A percentile compares a stretch with the other conserved stretches of the same genome.
These are phyloP conservation scores for Penicillium mononematosum DNA, from an alignment of 495 filamentous ascomycete species.

Conservation along the genomic window DNA sequence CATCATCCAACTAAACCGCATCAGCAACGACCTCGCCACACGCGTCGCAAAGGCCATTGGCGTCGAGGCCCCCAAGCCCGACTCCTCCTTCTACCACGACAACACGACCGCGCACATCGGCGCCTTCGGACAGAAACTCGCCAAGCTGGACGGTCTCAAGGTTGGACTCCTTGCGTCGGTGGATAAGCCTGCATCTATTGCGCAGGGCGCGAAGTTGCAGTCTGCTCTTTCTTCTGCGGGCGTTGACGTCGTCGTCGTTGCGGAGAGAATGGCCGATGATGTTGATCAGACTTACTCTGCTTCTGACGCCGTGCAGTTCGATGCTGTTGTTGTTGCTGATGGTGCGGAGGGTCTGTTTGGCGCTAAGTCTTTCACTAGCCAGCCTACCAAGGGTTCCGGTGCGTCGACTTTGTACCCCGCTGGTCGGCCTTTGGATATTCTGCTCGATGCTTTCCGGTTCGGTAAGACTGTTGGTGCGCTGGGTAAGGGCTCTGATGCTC, in stretches of 20 bases:
- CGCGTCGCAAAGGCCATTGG: conserved; percentile 66
- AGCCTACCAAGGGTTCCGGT: conserved; percentile 18
- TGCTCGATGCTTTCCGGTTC: conserved; percentile 64
- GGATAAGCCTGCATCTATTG: conserved; percentile 35
- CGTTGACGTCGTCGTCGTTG: conserved; percentile 61
- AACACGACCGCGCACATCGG: conserved; percentile 65
- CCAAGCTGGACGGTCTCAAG: conserved; percentile 61
- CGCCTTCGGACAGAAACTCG: conserved; percentile 56
- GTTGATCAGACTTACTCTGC: conserved; percentile 70
- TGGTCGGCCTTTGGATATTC: conserved; percentile 61
- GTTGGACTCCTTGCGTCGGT: conserved; percentile 64
- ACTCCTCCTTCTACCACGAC: conserved; percentile 65
- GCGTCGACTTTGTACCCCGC: conserved; percentile 60
- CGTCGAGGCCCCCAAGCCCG: conserved; percentile 53
- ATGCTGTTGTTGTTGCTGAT: conserved; percentile 62
- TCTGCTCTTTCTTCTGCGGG: conserved; percentile 44
- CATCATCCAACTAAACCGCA: conserved; percentile 66
- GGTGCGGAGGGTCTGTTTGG: conserved; percentile 57
- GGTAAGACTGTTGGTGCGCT: conserved; percentile 71
- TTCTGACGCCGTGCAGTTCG: conserved; percentile 69
- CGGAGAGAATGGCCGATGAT: conserved; percentile 54
- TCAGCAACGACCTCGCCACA: conserved; percentile 66
- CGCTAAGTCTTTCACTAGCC: conserved; percentile 23
- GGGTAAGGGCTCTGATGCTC: conserved; percentile 45
- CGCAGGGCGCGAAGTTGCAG: conserved; percentile 50